Conservation (phyloP, 176 grass and related monocot genomes). For the Phragmites australis region DNA sequence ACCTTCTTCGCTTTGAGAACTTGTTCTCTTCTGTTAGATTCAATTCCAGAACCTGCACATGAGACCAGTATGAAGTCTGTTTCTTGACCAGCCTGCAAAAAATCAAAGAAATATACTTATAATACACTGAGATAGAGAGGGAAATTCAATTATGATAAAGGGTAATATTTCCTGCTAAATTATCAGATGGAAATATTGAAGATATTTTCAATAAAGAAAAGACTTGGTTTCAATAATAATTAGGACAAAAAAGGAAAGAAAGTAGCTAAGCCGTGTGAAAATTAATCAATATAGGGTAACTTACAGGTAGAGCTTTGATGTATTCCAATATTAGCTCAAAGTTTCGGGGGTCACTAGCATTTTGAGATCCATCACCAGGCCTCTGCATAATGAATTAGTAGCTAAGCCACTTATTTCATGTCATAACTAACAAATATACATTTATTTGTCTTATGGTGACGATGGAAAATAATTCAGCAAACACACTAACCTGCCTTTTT, state of each 20-base stretch:
- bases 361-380: constrained; percentile 68
- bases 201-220: constrained; percentile 6
- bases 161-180: neutral
- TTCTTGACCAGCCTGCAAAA: constrained; percentile 78
- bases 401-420: constrained; percentile 26
- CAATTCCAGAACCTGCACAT: constrained; percentile 90
- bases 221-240: neutral
- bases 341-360: constrained; percentile 76
- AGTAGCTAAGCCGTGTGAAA: neutral
- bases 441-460: neutral
- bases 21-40: constrained; percentile 83
- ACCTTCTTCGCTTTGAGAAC: constrained; percentile 99
- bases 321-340: constrained; percentile 91
- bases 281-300: constrained; percentile 29
- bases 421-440: neutral
- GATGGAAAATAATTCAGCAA: constrained; percentile 1
- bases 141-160: neutral
- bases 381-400: constrained; percentile 60
- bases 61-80: constrained; percentile 95
- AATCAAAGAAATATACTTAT: constrained; percentile 28
- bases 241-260: neutral
- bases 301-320: constrained; percentile 97
- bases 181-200: constrained; percentile 20
- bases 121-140: constrained; percentile 30
- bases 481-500: constrained; percentile 75